A percentile compares a stretch with the other conserved stretches of the same genome.
Evolutionary conservation across 352 stramenopile species (phyloP).

Genomic region (Pythium graminicola): DNA sequence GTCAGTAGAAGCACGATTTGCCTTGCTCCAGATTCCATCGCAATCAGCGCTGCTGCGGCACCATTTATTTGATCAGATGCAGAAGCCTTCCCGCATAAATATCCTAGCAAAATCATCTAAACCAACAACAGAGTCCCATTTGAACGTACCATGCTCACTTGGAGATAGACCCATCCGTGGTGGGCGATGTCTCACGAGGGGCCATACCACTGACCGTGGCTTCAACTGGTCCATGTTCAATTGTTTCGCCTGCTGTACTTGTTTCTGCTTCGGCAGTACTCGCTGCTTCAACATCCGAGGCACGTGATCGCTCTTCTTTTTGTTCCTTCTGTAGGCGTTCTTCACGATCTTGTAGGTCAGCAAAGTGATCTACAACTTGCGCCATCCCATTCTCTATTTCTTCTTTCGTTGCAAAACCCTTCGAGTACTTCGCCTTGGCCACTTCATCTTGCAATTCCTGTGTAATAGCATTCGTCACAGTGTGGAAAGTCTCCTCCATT

Average conservation of each 20-base stretch:
- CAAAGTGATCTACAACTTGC: conserved; percentile 34
- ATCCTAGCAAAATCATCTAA: conserved; percentile 8
- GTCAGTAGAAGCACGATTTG: too few relatives aligned
- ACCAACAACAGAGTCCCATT: conserved; percentile 4
- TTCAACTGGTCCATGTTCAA: not conserved
- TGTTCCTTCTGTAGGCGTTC: conserved; percentile 24
- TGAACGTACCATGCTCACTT: not conserved
- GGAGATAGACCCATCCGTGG: not conserved
- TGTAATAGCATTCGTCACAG: conserved; percentile 45
- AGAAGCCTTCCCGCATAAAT: conserved; percentile 4
- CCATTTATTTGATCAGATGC: conserved; percentile 7
- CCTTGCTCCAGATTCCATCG: too few relatives aligned
- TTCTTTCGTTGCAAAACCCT: conserved; percentile 50
- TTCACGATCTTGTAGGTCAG: conserved; percentile 29
- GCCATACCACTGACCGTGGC: not conserved
- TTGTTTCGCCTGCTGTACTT: too few relatives aligned
- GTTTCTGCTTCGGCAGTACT: not conserved
- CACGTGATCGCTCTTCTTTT: conserved; percentile 10
- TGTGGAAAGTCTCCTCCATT: conserved; percentile 37
- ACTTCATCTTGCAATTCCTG: conserved; percentile 40
- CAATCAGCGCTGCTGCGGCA: too few relatives aligned
- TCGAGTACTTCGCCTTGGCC: conserved; percentile 37
- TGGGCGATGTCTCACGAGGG: not conserved
- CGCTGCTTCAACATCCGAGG: too few relatives aligned
- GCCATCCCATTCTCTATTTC: conserved; percentile 33